Evolutionary conservation across 495 filamentous ascomycete genomes (phyloP), one percentile per base, ranked within the genome.

Genomic region (Neurospora tetraspora): DNA sequence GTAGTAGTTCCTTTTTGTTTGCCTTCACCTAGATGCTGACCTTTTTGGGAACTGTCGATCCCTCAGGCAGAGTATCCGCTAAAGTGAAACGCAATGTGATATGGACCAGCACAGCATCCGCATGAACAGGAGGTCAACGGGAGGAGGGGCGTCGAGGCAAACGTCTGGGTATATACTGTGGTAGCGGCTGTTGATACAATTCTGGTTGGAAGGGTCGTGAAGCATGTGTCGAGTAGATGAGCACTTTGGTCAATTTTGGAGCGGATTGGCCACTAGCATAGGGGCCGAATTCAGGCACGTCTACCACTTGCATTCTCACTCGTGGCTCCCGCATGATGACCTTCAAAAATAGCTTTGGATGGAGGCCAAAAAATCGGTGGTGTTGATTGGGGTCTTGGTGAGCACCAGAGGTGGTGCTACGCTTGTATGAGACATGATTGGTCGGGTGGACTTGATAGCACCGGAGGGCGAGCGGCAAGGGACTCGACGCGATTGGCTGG

Each of bases 161-260:
- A 74, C 53, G 76, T 76, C 78, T 76, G 82, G 80, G 84, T 85
- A 86, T 86, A 85, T 85, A 61, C 53, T 61, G 27, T 61, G 27
- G 53, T 61, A 86, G 85, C 84, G 84, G 82, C 82, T 85, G 84
- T 81, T 85, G 84, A 85, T 76, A 85, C 83, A 80, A 9, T 34
- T 31, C 27, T 9, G 53, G 53, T 34, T 61, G 53, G 53, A 61
- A 61, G 53, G 53, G 53, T 34, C 5, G 53, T 61, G 77, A 76
- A 73, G 68, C 74, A 75, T 79, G 78, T 76, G 72, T 79, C 77
- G 74, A 81, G 39, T 53, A 71, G 70, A 69, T 43, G 73, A 74
- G 73, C 70, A 78, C 71, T 78, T 72, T 72, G 68, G 76, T 76
- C 6, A 34, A 3, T 61, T 61, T 61, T 6, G 27, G 53, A 61